Evolutionary conservation across 2,329 filamentous ascomycete species (phyloP), one percentile per base, ranked within the genome.

Genomic region (Botrytis byssoidea): DNA sequence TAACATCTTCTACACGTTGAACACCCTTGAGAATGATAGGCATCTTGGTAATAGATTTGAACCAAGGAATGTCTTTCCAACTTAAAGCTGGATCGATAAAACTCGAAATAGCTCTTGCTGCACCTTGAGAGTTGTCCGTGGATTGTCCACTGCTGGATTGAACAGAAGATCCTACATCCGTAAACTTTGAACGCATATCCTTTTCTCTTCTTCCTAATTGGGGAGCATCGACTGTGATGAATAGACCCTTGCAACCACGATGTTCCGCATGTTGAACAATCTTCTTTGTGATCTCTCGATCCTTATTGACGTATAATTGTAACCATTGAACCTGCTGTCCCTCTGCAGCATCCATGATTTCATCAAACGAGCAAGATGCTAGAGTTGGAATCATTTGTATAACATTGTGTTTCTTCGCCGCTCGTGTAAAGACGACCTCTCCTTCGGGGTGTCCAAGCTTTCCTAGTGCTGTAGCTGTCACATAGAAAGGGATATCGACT

Each of bases 321-420:
- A 99, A 86, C 96, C 96, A 99, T 83, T 98, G 96, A 7, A 94
- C 90, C 83, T 98, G 95, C 76, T 92, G 91, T 63, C 88, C 92
- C 76, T 89, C 86, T 44, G 87, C 89, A 29, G 95, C 96, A 82
- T 98, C 96, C 77, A 97, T 86, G 74, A 99, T 97, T 84, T 99
- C 95, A 84, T 99, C 96, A 79, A 99, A 98, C 1, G 94, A 96
- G 85, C 96, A 98, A 3, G 94, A 98, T 3, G 96, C 96, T 10
- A 99, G 87, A 4, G 96, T 99, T 2, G 96, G 96, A 75, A 99
- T 98, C 96, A 99, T 99, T 84, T 99, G 96, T 75, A 98, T 89
- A 70, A 98, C 92, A 81, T 95, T 90, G 86, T 98, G 95, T 81
- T 92, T 93, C 81, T 88, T 87, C 2, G 96, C 92, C 25, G 94